These are phyloP conservation scores for Triticum urartu DNA, from an alignment of 176 grass and related monocot genomes.

Conservation along the genomic window DNA sequence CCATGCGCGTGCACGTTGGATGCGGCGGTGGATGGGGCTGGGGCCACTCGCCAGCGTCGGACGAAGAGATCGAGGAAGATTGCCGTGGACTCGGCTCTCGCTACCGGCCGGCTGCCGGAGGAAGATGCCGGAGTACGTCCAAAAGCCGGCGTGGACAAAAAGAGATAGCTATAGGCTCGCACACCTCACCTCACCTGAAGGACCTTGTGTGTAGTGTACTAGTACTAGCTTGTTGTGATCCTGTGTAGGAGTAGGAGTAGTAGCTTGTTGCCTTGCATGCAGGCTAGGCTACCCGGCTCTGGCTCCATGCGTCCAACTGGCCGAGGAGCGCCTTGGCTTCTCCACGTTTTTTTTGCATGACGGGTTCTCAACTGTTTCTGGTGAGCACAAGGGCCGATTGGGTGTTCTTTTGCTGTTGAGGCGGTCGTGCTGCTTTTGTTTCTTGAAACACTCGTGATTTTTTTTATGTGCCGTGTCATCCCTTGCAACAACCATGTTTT, in stretches of 20 bases:
- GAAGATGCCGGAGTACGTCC: background rate
- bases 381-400: background rate
- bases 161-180: background rate
- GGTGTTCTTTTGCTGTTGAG: too few relatives aligned
- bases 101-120: conserved; percentile 7
- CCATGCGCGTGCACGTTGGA: background rate
- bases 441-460: background rate
- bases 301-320: background rate
- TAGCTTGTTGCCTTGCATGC: background rate
- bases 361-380: too few relatives aligned
- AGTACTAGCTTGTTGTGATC: background rate
- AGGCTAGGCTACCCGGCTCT: background rate
- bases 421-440: too few relatives aligned
- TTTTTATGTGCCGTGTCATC: too few relatives aligned
- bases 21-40: too few relatives aligned
- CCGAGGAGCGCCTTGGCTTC: background rate
- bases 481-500: too few relatives aligned
- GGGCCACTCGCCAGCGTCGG: background rate
- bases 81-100: conserved; percentile 5
- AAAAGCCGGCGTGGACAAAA: conserved; percentile 6
- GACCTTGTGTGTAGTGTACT: background rate
- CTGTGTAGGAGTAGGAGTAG: too few relatives aligned
- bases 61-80: background rate
- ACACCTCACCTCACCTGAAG: background rate
- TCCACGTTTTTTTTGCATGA: too few relatives aligned